Conservation (phyloP, 768 basidiomycete genomes). For the Crassisporium funariophilum region DNA sequence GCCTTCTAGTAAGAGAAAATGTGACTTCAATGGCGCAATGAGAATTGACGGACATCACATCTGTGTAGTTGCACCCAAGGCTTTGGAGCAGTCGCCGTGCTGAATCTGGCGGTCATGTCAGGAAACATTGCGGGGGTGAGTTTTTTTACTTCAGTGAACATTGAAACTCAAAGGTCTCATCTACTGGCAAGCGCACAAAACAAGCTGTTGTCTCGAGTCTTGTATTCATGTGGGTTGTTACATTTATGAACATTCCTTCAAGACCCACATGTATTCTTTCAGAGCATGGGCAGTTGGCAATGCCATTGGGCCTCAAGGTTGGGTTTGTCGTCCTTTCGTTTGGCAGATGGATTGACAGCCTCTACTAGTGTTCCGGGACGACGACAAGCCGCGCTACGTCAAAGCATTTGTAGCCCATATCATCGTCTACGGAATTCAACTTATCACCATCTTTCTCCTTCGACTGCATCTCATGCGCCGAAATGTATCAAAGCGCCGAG, state of each 20-base stretch:
- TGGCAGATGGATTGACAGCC: too few species aligned
- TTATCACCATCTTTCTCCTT: slow-evolving; percentile 37
- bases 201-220: slow-evolving; percentile 48
- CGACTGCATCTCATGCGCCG: slow-evolving; percentile 44
- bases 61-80: slow-evolving; percentile 43
- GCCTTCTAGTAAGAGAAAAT: slow-evolving; percentile 46
- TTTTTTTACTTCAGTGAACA: background rate
- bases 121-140: slow-evolving; percentile 46
- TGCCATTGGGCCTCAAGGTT: slow-evolving; percentile 48
- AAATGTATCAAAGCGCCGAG: slow-evolving; percentile 42
- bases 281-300: slow-evolving; percentile 56
- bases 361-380: slow-evolving; percentile 49
- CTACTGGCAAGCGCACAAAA: slow-evolving; percentile 40
- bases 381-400: slow-evolving; percentile 49
- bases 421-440: slow-evolving; percentile 47
- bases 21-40: background rate
- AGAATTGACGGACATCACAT: too few species aligned
- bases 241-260: background rate
- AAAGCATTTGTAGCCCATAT: slow-evolving; percentile 49
- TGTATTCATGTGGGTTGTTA: slow-evolving; percentile 43
- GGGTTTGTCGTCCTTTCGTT: too few species aligned
- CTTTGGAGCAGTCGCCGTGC: slow-evolving; percentile 47
- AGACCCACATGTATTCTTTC: background rate
- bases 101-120: slow-evolving; percentile 49
- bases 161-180: background rate